These are phyloP conservation scores for Monosporascus sp. DNA, from an alignment of 2,329 filamentous ascomycete genomes.

Conservation along the genomic window DNA sequence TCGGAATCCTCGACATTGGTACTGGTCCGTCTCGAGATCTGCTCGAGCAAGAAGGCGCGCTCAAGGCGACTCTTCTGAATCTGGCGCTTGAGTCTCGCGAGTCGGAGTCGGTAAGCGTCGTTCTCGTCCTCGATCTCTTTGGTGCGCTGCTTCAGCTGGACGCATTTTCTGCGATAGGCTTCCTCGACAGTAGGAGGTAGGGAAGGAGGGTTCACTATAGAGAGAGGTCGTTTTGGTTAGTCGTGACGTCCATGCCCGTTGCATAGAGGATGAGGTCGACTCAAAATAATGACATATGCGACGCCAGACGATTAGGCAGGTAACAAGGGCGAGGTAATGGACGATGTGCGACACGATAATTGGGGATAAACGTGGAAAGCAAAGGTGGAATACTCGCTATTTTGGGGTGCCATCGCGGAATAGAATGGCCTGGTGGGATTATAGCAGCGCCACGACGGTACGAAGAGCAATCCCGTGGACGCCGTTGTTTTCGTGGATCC, in stretches of 20 bases:
- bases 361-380: neutral
- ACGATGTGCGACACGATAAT: neutral
- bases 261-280: neutral
- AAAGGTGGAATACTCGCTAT: conserved; percentile 16
- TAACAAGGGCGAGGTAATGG: neutral
- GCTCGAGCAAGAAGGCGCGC: conserved; percentile 69
- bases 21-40: conserved; percentile 69
- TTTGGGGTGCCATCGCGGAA: conserved; percentile 23
- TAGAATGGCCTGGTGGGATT: neutral
- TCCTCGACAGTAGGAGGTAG: conserved; percentile 88
- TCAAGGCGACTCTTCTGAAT: conserved; percentile 90
- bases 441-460: neutral
- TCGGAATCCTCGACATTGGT: conserved; percentile 74
- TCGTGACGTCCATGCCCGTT: conserved; percentile 21
- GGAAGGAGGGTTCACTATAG: conserved; percentile 48
- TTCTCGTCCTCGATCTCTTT: conserved; percentile 91
- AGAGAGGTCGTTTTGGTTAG: conserved; percentile 29
- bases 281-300: neutral
- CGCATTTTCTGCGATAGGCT: conserved; percentile 94
- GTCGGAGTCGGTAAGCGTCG: conserved; percentile 73
- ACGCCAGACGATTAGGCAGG: neutral
- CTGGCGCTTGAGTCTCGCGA: conserved; percentile 74
- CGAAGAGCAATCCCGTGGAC: neutral
- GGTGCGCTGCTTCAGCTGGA: conserved; percentile 86
- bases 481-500: no score